Evolutionary conservation across 306 rosid genomes (phyloP).

Genomic region (Medicago arabica): DNA sequence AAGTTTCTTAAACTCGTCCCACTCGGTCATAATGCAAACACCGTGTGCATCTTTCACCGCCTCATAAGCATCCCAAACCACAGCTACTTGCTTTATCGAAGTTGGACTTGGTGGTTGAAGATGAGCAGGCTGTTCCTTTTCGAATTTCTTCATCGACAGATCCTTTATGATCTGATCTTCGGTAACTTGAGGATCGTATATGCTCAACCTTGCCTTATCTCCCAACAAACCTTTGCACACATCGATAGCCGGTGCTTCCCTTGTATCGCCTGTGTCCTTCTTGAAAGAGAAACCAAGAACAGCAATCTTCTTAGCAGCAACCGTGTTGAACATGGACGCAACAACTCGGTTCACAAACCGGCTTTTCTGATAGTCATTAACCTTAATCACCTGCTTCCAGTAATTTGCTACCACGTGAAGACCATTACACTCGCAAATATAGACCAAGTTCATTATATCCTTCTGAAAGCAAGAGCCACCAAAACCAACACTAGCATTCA

Average conservation of each 20-base stretch:
- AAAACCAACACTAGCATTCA: conserved; percentile 85
- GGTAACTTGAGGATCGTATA: conserved; percentile 78
- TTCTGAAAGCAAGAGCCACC: conserved; percentile 97
- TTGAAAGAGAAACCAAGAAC: conserved; percentile 83
- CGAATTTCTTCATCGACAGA: conserved; percentile 73
- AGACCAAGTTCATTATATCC: conserved; percentile 84
- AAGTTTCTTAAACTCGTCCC: conserved; percentile 77
- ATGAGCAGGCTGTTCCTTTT: conserved; percentile 85
- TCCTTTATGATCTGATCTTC: conserved; percentile 77
- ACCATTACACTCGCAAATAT: conserved; percentile 89
- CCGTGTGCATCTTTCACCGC: conserved; percentile 80
- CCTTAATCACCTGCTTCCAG: conserved; percentile 86
- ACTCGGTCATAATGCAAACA: conserved; percentile 72
- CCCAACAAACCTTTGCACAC: conserved; percentile 81
- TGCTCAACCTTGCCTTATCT: conserved; percentile 71
- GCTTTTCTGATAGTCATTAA: conserved; percentile 82
- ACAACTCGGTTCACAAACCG: conserved; percentile 82
- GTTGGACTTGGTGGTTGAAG: conserved; percentile 76
- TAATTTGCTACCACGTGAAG: conserved; percentile 86
- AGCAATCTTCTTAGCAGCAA: conserved; percentile 72
- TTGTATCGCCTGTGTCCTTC: conserved; percentile 87
- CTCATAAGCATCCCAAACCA: conserved; percentile 75
- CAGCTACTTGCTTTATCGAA: conserved; percentile 61
- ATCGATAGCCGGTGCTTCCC: conserved; percentile 90
- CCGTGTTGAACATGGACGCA: conserved; percentile 85